phyloP scores from a whole-genome alignment of 169 alveolate species.

The Theileria orientalis region DNA sequence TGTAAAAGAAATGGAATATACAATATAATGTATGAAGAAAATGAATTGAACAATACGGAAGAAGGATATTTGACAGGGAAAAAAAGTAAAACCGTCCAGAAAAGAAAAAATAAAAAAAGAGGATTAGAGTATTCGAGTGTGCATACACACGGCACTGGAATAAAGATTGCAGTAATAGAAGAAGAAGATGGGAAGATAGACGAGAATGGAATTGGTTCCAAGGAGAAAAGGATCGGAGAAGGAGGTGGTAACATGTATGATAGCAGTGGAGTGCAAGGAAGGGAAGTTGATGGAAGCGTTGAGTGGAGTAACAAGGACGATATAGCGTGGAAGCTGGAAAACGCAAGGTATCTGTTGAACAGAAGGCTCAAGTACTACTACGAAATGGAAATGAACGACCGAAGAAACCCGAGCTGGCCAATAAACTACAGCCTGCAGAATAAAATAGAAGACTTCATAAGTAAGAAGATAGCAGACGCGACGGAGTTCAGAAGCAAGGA shows the following conservation, averaged over 20 bases:
- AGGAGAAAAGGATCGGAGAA: background rate
- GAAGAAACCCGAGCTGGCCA: conserved; percentile 73
- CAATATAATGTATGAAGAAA: no score
- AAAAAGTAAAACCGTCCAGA: no score
- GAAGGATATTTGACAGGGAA: no score
- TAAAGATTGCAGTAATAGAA: no score
- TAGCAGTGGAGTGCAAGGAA: background rate
- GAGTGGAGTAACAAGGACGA: background rate
- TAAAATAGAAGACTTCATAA: conserved; percentile 66
- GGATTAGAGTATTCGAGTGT: no score
- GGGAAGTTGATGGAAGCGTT: no score
- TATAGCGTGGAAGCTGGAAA: background rate
- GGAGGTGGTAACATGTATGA: background rate
- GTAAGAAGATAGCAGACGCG: conserved; percentile 60
- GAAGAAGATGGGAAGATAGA: no score
- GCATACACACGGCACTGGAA: no score
- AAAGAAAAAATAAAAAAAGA: no score
- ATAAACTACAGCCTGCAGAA: conserved; percentile 56
- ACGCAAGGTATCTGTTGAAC: background rate
- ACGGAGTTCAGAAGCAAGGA: conserved; percentile 71
- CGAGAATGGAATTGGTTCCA: no score
- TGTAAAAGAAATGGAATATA: no score
- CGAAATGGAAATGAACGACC: conserved; percentile 17
- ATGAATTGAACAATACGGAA: no score
- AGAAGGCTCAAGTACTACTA: background rate